Percentiles rank a stretch among this genome's conserved stretches.
Conservation (phyloP, 2,329 filamentous ascomycete genomes). For the Scytalidium lignicola region DNA sequence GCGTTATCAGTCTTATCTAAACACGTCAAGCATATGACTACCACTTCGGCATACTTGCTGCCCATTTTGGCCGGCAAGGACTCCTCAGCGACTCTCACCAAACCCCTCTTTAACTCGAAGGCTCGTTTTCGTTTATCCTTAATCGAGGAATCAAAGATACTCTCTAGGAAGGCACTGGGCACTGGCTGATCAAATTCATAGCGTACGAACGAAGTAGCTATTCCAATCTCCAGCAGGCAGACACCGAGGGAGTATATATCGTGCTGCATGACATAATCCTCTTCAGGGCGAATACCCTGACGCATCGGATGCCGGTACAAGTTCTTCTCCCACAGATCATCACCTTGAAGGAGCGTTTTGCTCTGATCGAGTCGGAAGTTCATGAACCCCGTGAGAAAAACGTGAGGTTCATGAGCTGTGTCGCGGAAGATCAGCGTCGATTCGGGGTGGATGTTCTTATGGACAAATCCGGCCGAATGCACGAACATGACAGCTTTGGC, state of each 20-base stretch:
- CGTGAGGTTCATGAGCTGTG: background rate
- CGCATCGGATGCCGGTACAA: constrained; percentile 16
- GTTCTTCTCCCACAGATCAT: constrained; percentile 12
- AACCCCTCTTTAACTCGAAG: constrained; percentile 8
- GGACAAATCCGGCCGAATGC: constrained; percentile 24
- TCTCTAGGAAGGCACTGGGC: background rate
- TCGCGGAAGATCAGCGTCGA: constrained; percentile 5
- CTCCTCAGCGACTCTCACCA: constrained; percentile 8
- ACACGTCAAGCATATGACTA: constrained; percentile 13
- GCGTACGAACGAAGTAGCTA: constrained; percentile 14
- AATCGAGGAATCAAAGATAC: background rate
- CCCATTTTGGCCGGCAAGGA: constrained; percentile 9
- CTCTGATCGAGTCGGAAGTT: constrained; percentile 8
- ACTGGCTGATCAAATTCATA: background rate
- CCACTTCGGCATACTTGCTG: constrained; percentile 6
- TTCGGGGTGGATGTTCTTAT: constrained; percentile 24
- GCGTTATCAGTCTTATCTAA: constrained; percentile 11
- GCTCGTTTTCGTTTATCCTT: constrained; percentile 7
- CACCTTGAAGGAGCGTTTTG: constrained; percentile 5
- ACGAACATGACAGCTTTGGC: constrained; percentile 24
- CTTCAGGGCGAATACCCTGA: constrained; percentile 8
- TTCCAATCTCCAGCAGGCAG: constrained; percentile 13
- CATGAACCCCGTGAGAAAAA: constrained; percentile 12
- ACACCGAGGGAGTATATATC: constrained; percentile 20
- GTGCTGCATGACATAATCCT: constrained; percentile 17